Conservation (phyloP, 371 early-diverging fungal genomes). For the Syncephalastrum racemosum region DNA sequence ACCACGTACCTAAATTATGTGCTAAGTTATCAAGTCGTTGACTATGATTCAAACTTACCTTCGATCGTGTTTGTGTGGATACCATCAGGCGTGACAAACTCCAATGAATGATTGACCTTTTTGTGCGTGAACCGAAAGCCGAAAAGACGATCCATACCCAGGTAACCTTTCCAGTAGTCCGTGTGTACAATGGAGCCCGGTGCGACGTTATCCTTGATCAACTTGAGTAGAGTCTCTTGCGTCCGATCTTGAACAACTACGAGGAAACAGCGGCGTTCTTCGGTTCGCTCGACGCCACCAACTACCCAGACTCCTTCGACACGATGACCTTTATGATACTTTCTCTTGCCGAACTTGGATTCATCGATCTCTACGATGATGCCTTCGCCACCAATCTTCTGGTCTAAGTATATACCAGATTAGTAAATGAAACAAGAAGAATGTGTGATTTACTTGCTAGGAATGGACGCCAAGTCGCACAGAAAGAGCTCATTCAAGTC, state of each 20-base stretch:
- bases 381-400: background rate
- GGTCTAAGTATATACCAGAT: no score
- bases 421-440: no score
- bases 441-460: no score
- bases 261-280: slow-evolving; percentile 7
- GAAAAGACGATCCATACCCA: no score
- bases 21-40: no score
- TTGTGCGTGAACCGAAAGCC: no score
- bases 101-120: slow-evolving; percentile 6
- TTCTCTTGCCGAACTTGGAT: slow-evolving; percentile 20
- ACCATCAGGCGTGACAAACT: slow-evolving; percentile 5
- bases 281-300: slow-evolving; percentile 19
- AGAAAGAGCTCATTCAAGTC: no score
- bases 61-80: slow-evolving; percentile 17
- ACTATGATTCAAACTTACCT: slow-evolving; percentile 11
- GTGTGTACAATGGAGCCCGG: slow-evolving; percentile 13
- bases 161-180: slow-evolving; percentile 14
- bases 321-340: slow-evolving; percentile 14
- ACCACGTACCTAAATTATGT: slow-evolving; percentile 13
- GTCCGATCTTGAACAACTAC: slow-evolving; percentile 6
- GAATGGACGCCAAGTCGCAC: no score
- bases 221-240: no score
- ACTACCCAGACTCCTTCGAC: slow-evolving; percentile 20
- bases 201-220: slow-evolving; percentile 5
- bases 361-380: slow-evolving; percentile 20